These are phyloP conservation scores for Sequoiadendron giganteum DNA, from an alignment of 75 land plant species.

Conservation along the genomic window DNA sequence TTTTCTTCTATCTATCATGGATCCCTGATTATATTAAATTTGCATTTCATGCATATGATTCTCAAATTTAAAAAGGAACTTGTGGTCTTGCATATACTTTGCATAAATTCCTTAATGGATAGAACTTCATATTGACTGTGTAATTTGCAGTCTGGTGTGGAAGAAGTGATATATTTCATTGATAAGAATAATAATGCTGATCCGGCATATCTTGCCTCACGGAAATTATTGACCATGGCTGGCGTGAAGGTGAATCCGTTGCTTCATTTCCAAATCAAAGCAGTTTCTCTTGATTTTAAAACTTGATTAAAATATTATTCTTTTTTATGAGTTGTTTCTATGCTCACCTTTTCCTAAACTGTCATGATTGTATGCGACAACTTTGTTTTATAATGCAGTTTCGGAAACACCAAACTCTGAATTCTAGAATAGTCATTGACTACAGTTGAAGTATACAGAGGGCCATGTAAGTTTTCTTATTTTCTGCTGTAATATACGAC, in stretches of 20 bases:
- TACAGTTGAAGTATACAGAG: constrained; percentile 13
- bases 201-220: constrained; percentile 74
- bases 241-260: constrained; percentile 63
- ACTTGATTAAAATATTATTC: neutral
- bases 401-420: constrained; percentile 69
- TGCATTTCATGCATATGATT: no score
- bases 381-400: constrained; percentile 38
- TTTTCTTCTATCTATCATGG: no score
- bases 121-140: neutral
- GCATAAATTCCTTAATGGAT: neutral
- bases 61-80: no score
- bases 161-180: constrained; percentile 88
- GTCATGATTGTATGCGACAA: neutral
- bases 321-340: neutral
- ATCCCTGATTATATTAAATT: no score
- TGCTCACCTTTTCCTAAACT: neutral
- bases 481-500: neutral
- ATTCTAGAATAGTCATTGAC: constrained; percentile 19
- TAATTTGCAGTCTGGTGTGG: constrained; percentile 81
- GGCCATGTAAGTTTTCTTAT: neutral
- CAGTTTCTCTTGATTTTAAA: neutral
- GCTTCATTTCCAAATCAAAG: neutral
- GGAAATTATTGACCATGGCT: constrained; percentile 82
- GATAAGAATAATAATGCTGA: constrained; percentile 65
- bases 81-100: no score